Conservation (phyloP, 805 yeast species). For the Jamesozyma lodderae region DNA sequence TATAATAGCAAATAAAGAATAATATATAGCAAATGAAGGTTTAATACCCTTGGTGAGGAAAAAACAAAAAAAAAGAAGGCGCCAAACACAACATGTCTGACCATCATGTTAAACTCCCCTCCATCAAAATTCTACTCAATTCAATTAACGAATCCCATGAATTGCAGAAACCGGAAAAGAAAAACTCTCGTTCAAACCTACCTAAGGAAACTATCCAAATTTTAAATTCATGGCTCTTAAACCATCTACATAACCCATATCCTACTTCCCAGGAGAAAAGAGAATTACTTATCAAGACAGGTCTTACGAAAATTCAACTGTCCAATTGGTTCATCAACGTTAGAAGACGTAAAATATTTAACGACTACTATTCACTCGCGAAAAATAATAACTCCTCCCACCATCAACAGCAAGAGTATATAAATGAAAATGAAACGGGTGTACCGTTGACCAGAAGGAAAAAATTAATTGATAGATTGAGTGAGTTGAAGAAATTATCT, state of each 20-base stretch:
- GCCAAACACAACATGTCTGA: no score
- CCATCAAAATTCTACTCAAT: neutral
- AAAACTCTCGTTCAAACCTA: constrained; percentile 48
- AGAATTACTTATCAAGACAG: constrained; percentile 60
- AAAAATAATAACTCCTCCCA: neutral
- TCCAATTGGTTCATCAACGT: constrained; percentile 87
- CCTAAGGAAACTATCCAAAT: constrained; percentile 73
- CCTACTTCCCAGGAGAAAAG: constrained; percentile 76
- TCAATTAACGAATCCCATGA: neutral
- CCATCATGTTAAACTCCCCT: constrained; percentile 1
- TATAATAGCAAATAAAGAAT: no score
- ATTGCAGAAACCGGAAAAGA: neutral
- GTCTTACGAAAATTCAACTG: constrained; percentile 70
- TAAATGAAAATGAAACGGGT: constrained; percentile 8
- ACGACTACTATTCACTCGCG: constrained; percentile 24
- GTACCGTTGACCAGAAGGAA: constrained; percentile 18
- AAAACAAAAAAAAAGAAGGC: no score
- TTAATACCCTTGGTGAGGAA: no score
- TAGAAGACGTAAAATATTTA: constrained; percentile 57
- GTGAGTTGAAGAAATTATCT: constrained; percentile 24
- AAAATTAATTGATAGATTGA: constrained; percentile 28
- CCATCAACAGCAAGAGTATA: neutral
- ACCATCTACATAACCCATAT: constrained; percentile 72
- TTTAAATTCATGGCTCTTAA: constrained; percentile 62
- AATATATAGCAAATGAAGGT: no score